Evolutionary conservation across 2,329 filamentous ascomycete genomes (phyloP).

Genomic region (Pyricularia grisea): DNA sequence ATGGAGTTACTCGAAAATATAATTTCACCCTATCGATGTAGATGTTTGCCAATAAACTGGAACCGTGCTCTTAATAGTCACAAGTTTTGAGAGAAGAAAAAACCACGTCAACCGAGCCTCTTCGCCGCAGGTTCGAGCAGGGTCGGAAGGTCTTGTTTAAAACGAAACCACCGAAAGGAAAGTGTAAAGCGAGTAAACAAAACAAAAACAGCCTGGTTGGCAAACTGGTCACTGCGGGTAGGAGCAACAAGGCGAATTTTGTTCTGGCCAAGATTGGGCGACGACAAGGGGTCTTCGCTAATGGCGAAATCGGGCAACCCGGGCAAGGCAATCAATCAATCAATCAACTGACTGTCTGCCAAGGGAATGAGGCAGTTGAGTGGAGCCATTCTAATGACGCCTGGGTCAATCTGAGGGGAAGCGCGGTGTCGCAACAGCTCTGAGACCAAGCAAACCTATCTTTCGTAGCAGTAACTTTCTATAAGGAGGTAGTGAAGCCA

Average conservation of each 20-base stretch:
- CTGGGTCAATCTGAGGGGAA: not conserved
- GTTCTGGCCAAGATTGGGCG: not conserved
- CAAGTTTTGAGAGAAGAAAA: not conserved
- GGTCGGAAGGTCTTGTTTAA: not conserved
- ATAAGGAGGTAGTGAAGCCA: not conserved
- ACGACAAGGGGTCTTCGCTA: not conserved
- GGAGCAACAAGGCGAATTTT: not conserved
- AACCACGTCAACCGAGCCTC: not conserved
- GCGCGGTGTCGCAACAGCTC: not conserved
- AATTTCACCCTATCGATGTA: not conserved
- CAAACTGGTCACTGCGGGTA: not conserved
- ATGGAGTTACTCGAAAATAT: not conserved
- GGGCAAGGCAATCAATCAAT: not conserved
- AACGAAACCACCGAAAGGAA: not conserved
- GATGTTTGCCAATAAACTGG: not conserved
- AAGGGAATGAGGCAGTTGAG: not conserved
- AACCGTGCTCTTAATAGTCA: not conserved
- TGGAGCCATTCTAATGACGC: not conserved
- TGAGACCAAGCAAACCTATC: not conserved
- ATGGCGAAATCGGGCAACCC: not conserved
- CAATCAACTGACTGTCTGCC: not conserved
- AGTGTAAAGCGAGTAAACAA: not conserved
- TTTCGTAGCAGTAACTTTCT: not conserved
- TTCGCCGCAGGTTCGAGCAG: not conserved
- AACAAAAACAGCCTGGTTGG: not conserved